Percentiles rank a stretch among this genome's conserved stretches.
Evolutionary conservation across 225 moss, liverwort and hornwort species (phyloP).

Genomic region (Marchantia polymorpha): DNA sequence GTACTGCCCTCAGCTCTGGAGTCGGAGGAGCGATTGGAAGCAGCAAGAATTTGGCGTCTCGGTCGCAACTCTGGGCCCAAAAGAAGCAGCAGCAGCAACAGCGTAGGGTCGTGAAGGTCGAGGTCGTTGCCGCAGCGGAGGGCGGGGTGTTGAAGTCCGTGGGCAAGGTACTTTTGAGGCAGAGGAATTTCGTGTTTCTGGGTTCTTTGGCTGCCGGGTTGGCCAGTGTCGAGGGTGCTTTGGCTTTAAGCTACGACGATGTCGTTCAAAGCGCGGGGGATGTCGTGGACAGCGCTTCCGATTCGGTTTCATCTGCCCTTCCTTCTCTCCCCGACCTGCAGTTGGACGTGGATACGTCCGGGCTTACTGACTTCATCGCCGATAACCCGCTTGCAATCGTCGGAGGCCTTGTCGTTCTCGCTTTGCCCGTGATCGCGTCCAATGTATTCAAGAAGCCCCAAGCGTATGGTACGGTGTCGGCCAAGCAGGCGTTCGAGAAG

Average conservation of each 20-base stretch:
- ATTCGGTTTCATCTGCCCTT: neutral
- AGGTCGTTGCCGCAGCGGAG: neutral
- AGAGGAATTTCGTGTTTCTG: constrained; percentile 14
- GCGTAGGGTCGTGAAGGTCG: neutral
- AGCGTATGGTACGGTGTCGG: constrained; percentile 51
- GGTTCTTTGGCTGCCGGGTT: constrained; percentile 28
- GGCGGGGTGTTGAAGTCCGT: neutral
- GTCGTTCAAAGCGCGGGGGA: constrained; percentile 12
- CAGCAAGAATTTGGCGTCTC: neutral
- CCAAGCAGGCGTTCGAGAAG: constrained; percentile 50
- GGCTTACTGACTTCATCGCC: constrained; percentile 34
- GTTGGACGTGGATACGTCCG: constrained; percentile 19
- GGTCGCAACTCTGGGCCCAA: neutral
- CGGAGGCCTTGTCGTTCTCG: constrained; percentile 46
- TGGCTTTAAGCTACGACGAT: constrained; percentile 24
- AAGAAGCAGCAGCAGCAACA: neutral
- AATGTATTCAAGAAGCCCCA: constrained; percentile 38
- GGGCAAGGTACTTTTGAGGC: neutral
- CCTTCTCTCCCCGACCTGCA: constrained; percentile 7
- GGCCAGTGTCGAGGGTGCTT: constrained; percentile 11
- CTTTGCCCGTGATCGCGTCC: constrained; percentile 49
- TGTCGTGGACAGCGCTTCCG: neutral
- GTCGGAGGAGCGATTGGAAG: neutral
- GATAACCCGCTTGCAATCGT: constrained; percentile 59
- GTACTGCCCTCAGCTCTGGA: neutral